A percentile compares a stretch with the other conserved stretches of the same genome.
Evolutionary conservation across 1,139 yeast species (phyloP).

Genomic region (Hanseniaspora sp.): DNA sequence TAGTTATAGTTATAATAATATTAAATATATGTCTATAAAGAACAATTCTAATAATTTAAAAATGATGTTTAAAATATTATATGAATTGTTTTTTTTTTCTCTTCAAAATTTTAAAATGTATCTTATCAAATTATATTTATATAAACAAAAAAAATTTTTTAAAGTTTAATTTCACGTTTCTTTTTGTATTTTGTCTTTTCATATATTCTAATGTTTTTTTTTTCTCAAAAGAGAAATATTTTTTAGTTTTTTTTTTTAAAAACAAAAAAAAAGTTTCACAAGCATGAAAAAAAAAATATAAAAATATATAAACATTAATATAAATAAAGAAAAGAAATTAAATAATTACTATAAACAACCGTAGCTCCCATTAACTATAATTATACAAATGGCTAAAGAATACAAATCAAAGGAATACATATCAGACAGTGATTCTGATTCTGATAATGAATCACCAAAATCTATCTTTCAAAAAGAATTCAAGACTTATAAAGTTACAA

Average conservation of each 20-base stretch:
- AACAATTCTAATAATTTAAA: no score
- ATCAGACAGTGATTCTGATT: conserved; percentile 16
- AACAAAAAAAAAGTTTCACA: background rate
- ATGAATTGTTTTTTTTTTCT: no score
- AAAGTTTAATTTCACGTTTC: conserved; percentile 1
- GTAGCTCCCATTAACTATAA: background rate
- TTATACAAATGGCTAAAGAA: background rate
- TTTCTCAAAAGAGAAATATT: background rate
- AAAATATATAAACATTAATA: no score
- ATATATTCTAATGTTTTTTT: background rate
- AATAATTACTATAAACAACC: background rate
- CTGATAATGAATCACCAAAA: background rate
- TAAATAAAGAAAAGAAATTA: no score
- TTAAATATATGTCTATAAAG: no score
- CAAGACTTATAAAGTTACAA: conserved; percentile 9
- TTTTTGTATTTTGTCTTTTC: background rate
- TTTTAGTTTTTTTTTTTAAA: background rate
- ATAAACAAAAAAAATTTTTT: background rate
- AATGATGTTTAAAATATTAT: no score
- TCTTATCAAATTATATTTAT: background rate
- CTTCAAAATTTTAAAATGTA: background rate
- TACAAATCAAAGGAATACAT: conserved; percentile 11
- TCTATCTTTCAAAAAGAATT: conserved; percentile 13
- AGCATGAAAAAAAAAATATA: no score
- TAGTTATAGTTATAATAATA: no score